Evolutionary conservation across 2,329 filamentous ascomycete species (phyloP).

Genomic region (Claviceps capensis): DNA sequence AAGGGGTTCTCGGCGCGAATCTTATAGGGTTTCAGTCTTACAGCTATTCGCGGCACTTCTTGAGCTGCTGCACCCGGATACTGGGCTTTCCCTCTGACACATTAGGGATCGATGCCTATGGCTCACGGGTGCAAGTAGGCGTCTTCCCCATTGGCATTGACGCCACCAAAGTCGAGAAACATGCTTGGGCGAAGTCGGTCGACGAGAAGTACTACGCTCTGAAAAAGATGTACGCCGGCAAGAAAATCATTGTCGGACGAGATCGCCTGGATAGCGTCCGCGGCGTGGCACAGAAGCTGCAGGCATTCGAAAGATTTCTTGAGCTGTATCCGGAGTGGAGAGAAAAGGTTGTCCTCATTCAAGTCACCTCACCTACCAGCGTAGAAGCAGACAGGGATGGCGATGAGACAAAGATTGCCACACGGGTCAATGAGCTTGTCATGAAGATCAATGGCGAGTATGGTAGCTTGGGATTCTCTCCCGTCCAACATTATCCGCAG

Average conservation of each 20-base stretch:
- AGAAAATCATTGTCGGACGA: constrained; percentile 88
- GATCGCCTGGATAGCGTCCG: constrained; percentile 88
- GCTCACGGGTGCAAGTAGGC: constrained; percentile 76
- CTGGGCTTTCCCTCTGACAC: constrained; percentile 81
- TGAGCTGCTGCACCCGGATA: constrained; percentile 83
- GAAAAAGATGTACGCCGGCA: constrained; percentile 66
- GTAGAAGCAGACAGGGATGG: constrained; percentile 69
- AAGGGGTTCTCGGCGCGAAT: constrained; percentile 81
- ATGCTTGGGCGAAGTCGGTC: constrained; percentile 57
- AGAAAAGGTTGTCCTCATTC: constrained; percentile 83
- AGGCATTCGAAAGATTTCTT: constrained; percentile 86
- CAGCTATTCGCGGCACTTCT: constrained; percentile 88
- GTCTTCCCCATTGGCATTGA: constrained; percentile 95
- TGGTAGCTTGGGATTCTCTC: constrained; percentile 76
- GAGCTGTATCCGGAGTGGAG: constrained; percentile 85
- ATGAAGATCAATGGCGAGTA: constrained; percentile 84
- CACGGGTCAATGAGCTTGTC: constrained; percentile 80
- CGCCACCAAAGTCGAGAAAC: constrained; percentile 59
- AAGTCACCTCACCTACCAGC: constrained; percentile 80
- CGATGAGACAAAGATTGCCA: constrained; percentile 66
- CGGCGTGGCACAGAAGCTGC: constrained; percentile 89
- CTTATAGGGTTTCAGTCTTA: constrained; percentile 92
- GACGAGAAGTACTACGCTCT: constrained; percentile 62
- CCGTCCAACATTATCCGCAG: constrained; percentile 89
- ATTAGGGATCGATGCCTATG: constrained; percentile 77